These are phyloP conservation scores for Sclerotinia glacialis DNA, from an alignment of 2,329 filamentous ascomycete genomes.

Conservation along the genomic window DNA sequence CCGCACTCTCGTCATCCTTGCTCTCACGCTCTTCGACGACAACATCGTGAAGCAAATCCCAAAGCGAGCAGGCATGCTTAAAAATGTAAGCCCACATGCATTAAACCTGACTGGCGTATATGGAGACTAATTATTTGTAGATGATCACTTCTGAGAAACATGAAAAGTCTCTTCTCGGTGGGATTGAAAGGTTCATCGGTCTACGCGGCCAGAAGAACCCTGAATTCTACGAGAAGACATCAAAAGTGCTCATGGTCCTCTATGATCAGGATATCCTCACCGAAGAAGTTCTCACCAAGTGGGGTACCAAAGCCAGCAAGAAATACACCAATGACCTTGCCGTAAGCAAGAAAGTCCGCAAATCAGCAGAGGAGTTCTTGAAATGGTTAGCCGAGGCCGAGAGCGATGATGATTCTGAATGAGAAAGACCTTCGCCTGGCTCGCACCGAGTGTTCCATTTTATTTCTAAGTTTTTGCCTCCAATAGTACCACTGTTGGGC, in stretches of 20 bases:
- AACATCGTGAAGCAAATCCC: constrained; percentile 85
- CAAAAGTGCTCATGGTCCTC: constrained; percentile 83
- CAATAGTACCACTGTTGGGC: background rate
- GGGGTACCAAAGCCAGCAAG: constrained; percentile 95
- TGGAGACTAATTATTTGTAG: constrained; percentile 41
- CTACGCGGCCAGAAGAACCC: constrained; percentile 70
- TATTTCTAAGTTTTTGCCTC: background rate
- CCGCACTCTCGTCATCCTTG: constrained; percentile 85
- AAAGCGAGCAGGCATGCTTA: constrained; percentile 79
- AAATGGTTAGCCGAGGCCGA: constrained; percentile 90
- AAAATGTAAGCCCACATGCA: constrained; percentile 62
- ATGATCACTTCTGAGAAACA: constrained; percentile 88
- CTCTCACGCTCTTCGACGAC: constrained; percentile 90
- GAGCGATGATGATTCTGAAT: constrained; percentile 65
- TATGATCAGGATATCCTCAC: constrained; percentile 87
- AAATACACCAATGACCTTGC: constrained; percentile 83
- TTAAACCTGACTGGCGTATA: background rate
- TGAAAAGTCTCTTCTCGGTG: constrained; percentile 91
- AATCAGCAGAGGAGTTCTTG: constrained; percentile 90
- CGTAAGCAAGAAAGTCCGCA: constrained; percentile 92
- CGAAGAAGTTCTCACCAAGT: constrained; percentile 85
- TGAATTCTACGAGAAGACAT: constrained; percentile 72
- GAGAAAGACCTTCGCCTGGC: constrained; percentile 35
- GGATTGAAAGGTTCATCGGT: constrained; percentile 86
- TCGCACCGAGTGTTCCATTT: background rate